phyloP scores from a whole-genome alignment of 2,329 filamentous ascomycete genomes.

The Curvularia verruculosa region DNA sequence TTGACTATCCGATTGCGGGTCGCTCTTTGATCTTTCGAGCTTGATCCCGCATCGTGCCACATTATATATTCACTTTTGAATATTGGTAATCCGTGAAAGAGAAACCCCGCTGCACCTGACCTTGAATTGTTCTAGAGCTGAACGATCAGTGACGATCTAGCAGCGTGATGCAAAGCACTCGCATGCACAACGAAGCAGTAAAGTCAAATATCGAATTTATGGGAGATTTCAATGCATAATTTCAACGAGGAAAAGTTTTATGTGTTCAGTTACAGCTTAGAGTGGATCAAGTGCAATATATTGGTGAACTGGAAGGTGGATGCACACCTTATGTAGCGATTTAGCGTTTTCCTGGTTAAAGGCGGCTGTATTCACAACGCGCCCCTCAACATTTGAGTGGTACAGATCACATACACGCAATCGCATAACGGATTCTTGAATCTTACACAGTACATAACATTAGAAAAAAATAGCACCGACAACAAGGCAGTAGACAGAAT shows the following conservation, averaged over 20 bases:
- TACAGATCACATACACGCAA: neutral
- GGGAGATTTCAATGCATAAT: neutral
- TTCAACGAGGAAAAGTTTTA: conserved; percentile 1
- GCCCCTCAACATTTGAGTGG: no score
- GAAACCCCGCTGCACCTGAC: neutral
- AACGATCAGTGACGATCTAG: conserved; percentile 10
- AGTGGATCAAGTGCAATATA: conserved; percentile 15
- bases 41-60: no score
- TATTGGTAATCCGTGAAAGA: no score
- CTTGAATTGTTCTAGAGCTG: neutral
- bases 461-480: neutral
- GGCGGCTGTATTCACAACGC: no score
- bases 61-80: no score
- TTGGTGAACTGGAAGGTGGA: conserved; percentile 9
- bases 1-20: no score
- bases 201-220: neutral
- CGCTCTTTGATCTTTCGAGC: no score
- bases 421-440: neutral
- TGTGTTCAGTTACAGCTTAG: conserved; percentile 5
- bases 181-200: conserved; percentile 4
- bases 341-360: neutral
- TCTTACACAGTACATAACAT: no score
- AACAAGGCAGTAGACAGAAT: conserved; percentile 8
- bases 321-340: no score
- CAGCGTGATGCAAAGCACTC: conserved; percentile 1